These are phyloP conservation scores for Volvariella surrecta DNA, from an alignment of 1,284 basidiomycete genomes.

Conservation along the genomic window DNA sequence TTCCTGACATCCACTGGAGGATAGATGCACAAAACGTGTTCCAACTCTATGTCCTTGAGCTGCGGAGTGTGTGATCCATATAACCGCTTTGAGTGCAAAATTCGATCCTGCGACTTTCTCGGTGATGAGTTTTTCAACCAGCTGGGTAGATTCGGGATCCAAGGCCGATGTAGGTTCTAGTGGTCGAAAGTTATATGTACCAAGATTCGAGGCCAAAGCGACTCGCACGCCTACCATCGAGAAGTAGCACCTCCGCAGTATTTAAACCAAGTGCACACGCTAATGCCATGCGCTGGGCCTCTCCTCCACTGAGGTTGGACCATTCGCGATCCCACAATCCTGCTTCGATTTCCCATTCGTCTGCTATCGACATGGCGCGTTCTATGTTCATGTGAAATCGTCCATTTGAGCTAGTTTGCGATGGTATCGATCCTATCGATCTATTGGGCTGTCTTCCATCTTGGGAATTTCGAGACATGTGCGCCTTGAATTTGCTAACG, in stretches of 20 bases:
- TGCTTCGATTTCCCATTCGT: slow-evolving; percentile 58
- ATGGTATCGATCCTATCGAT: slow-evolving; percentile 10
- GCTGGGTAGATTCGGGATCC: slow-evolving; percentile 55
- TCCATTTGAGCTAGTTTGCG: too few relatives aligned
- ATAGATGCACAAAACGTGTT: slow-evolving; percentile 54
- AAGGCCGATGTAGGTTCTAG: slow-evolving; percentile 83
- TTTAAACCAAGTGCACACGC: slow-evolving; percentile 66
- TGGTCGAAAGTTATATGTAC: slow-evolving; percentile 5
- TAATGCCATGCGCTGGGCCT: slow-evolving; percentile 73
- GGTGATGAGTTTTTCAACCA: slow-evolving; percentile 58
- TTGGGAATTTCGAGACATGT: slow-evolving; percentile 20
- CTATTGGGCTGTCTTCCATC: slow-evolving; percentile 26
- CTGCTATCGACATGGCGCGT: slow-evolving; percentile 34
- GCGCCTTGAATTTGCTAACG: slow-evolving; percentile 49
- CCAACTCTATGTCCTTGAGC: slow-evolving; percentile 73
- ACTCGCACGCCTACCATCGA: slow-evolving; percentile 58
- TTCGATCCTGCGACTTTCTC: slow-evolving; percentile 39
- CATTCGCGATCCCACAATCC: slow-evolving; percentile 73
- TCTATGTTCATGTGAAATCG: too few relatives aligned
- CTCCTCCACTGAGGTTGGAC: slow-evolving; percentile 75
- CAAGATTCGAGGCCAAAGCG: slow-evolving; percentile 1
- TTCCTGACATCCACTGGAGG: slow-evolving; percentile 38
- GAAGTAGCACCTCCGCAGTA: slow-evolving; percentile 71
- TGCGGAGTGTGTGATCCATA: slow-evolving; percentile 85
- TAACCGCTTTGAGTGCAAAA: slow-evolving; percentile 55